Percentiles rank a stretch among this genome's conserved stretches.
phyloP scores from a whole-genome alignment of 306 rosid genomes.

The Medicago truncatula region MtrunA17r5.0-ANR NC_053044.1:44960001-44960500 shows the following conservation, averaged over 20 bases:
- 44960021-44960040: conserved; percentile 80
- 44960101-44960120: conserved; percentile 92
- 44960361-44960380: conserved; percentile 70
- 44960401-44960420: conserved; percentile 67
- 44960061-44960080: conserved; percentile 79
- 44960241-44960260: conserved; percentile 76
- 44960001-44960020: conserved; percentile 84
- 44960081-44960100: conserved; percentile 87
- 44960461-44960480: conserved; percentile 84
- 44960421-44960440: conserved; percentile 68
- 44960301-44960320: conserved; percentile 73
- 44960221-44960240: conserved; percentile 75
- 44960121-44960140: conserved; percentile 91
- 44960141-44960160: conserved; percentile 83
- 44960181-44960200: conserved; percentile 82
- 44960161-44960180: conserved; percentile 97
- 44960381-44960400: conserved; percentile 67
- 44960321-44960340: conserved; percentile 59
- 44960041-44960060: conserved; percentile 92
- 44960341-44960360: conserved; percentile 69
- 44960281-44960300: conserved; percentile 83
- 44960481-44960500: conserved; percentile 69
- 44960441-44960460: conserved; percentile 71
- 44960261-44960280: conserved; percentile 79
- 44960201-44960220: conserved; percentile 71